Conservation (phyloP, 176 grass and related monocot species). For the Aegilops tauschii region DNA sequence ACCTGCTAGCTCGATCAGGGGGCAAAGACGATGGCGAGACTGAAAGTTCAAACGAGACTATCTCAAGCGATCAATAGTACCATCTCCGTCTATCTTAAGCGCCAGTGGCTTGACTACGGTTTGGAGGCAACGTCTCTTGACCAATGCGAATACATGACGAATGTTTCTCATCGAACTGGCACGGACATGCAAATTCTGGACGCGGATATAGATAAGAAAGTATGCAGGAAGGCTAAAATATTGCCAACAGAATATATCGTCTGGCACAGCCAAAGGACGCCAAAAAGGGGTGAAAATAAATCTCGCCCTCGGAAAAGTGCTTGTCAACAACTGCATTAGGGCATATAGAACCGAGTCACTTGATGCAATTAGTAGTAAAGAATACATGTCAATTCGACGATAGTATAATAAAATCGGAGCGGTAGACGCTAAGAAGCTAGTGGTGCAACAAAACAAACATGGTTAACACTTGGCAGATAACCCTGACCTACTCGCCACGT, state of each 20-base stretch:
- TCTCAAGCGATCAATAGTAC: too few species aligned
- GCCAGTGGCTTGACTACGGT: not conserved
- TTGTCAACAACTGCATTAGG: not conserved
- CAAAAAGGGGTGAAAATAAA: not conserved
- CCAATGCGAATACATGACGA: not conserved
- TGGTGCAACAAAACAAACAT: not conserved
- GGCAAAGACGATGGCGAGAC: not conserved
- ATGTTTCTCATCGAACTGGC: not conserved
- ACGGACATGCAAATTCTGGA: not conserved
- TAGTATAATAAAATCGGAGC: not conserved
- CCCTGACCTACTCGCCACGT: constrained; percentile 26
- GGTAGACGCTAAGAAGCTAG: not conserved
- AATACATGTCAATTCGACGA: too few species aligned
- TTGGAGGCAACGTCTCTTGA: not conserved
- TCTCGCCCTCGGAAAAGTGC: not conserved
- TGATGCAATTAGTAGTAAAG: not conserved
- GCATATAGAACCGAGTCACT: not conserved
- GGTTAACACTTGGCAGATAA: not conserved
- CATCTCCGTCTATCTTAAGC: not conserved
- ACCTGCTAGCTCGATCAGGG: not conserved
- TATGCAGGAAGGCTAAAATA: not conserved
- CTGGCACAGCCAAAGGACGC: not conserved
- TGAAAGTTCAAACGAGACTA: not conserved
- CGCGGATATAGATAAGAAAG: not conserved
- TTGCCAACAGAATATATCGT: not conserved